Conservation (phyloP, 306 rosid species). For the Biancaea sappan region DNA sequence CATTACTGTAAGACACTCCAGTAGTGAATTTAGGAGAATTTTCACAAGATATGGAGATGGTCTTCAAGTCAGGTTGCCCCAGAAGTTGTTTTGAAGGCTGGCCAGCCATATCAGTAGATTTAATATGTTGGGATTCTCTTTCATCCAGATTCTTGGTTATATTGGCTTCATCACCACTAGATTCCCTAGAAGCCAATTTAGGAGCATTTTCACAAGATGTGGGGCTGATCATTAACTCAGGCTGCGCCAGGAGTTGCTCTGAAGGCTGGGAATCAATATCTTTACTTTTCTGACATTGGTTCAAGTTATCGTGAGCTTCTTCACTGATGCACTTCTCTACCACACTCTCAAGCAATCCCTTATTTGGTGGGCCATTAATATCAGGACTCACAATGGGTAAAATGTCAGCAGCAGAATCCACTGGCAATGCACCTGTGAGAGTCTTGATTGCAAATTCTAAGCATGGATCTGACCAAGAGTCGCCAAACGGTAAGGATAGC, state of each 20-base stretch:
- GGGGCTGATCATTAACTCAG: slow-evolving; percentile 43
- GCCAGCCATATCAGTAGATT: neutral
- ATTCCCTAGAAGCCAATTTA: slow-evolving; percentile 26
- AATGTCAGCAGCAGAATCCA: slow-evolving; percentile 50
- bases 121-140: neutral
- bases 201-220: slow-evolving; percentile 41
- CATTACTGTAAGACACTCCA: slow-evolving; percentile 10
- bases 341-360: slow-evolving; percentile 38
- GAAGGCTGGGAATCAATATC: slow-evolving; percentile 48
- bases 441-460: slow-evolving; percentile 89
- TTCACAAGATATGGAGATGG: slow-evolving; percentile 33
- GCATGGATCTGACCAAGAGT: slow-evolving; percentile 94
- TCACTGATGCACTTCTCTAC: slow-evolving; percentile 36
- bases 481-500: slow-evolving; percentile 51
- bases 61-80: slow-evolving; percentile 40
- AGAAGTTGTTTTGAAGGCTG: slow-evolving; percentile 41
- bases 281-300: slow-evolving; percentile 44
- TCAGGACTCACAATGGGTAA: slow-evolving; percentile 38
- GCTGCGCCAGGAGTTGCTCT: slow-evolving; percentile 45
- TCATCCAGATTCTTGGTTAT: neutral
- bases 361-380: slow-evolving; percentile 38
- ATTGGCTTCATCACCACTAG: slow-evolving; percentile 30
- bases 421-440: slow-evolving; percentile 84
- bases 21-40: slow-evolving; percentile 19
- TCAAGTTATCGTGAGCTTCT: slow-evolving; percentile 41